phyloP scores from a whole-genome alignment of 495 filamentous ascomycete genomes.

The Neurospora sp. region DNA sequence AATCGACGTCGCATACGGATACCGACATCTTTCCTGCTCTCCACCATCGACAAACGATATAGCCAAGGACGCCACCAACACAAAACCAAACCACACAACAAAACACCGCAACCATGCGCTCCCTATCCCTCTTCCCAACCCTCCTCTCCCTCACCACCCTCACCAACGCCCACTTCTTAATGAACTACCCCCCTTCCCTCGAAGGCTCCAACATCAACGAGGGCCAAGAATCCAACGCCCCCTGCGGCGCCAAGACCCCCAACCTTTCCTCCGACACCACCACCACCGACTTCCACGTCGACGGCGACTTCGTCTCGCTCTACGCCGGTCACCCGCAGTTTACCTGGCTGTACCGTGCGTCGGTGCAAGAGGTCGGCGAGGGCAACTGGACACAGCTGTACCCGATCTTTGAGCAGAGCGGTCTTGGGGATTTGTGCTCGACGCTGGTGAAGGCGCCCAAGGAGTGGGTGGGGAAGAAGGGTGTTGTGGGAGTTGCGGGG shows the following conservation, averaged over 20 bases:
- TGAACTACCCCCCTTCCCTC: conserved; percentile 33
- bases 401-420: conserved; percentile 35
- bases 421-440: conserved; percentile 34
- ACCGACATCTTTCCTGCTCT: not conserved
- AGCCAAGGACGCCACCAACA: not conserved
- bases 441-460: conserved; percentile 25
- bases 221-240: conserved; percentile 24
- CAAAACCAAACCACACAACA: not conserved
- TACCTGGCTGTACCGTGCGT: conserved; percentile 42
- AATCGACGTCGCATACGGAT: not conserved
- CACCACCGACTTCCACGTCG: conserved; percentile 41
- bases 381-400: conserved; percentile 41
- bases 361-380: conserved; percentile 29
- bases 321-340: conserved; percentile 33
- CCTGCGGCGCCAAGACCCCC: conserved; percentile 38
- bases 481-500: conserved; percentile 33
- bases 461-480: conserved; percentile 39
- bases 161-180: conserved; percentile 36
- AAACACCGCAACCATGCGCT: conserved; percentile 12
- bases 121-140: conserved; percentile 10
- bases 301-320: conserved; percentile 32
- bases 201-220: conserved; percentile 33
- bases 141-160: conserved; percentile 12
- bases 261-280: conserved; percentile 17
- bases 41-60: not conserved